Evolutionary conservation across 2,329 filamentous ascomycete genomes (phyloP), one percentile per base, ranked within the genome.

Genomic region (Cladosporium sp.): DNA sequence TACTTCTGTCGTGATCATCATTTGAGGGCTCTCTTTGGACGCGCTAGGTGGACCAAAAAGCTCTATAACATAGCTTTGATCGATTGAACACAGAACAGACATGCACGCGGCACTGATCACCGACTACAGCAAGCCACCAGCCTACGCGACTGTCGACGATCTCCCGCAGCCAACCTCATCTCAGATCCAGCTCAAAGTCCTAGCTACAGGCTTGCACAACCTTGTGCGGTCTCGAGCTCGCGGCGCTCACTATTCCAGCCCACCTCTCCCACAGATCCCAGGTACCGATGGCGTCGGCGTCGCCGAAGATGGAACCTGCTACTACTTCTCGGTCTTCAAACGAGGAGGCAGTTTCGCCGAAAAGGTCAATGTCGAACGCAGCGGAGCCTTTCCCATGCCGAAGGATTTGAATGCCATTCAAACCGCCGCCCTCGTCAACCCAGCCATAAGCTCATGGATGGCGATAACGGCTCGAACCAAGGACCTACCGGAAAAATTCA

Each of bases 381-480:
- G 53, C 3, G 63, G 65, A n/a, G 62, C 70, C 0, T 68, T 70
- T 1, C 68, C 71, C 2, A 53, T 83, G 1, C 75, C 76, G 0
- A 66, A 68, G 0, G 70, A 66, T 4, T 70, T 75, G 8, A 75
- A 81, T 58, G 69, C 75, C 0, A 64, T 74, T 1, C 69, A 74
- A 28, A 72, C 78, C n/a, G 80, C 80, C 0, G 78, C 72, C 0
- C 67, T 77, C 49, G 69, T 76, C 37, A 83, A 83, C 56, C 79
- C 79, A 1, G 77, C 74, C 22, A 74, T 80, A 70, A 76, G 74
- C 49, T 74, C 72, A 38, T 83, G 79, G 79, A 80, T 83, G 78
- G 79, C 78, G 4, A 66, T 83, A 34, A 70, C 67, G 18, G 68
- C 72, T 37, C 71, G 79, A 5, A 37, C 48, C 10, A 72, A 73